Base-by-base conservation (phyloP, 371 early-diverging fungal genomes). In the Lichtheimia corymbifera region DNA sequence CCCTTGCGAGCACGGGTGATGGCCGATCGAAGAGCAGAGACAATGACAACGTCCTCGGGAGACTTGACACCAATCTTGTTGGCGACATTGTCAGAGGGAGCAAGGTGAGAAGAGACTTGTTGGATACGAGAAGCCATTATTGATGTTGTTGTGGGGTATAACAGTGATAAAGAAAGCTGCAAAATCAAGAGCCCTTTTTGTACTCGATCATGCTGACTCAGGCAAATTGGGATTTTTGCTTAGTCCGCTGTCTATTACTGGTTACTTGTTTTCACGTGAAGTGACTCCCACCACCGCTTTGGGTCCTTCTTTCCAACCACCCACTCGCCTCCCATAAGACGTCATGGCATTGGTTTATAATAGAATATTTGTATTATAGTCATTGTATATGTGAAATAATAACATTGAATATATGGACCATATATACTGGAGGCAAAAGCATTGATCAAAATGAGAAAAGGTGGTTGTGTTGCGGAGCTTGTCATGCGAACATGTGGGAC, bases 1-100 rank as follows among this genome's bases (percentile, higher is more conserved):
- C 99, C 99, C 84, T 93, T 94, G 70, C 92, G 89, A 41, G 94
- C 93, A 64, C 92, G 91, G 63, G 92, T 91, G 62, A 97, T 87
- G 55, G 98, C 91, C 22, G 97, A 94, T 72, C 98, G 94, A 68
- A 92, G 78, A 51, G 94, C 94, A 66, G 85, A 74, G 61, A 94
- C 92, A 64, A 94, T 90, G 59, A 94, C 93, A 25, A 94, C 86
- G 65, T 94, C 94, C 51, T 93, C 92, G 56, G 91, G 91, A 41
- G 83, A 86, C 81, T 93, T 89, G 78, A 86, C 84, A 64, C 92
- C 92, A 54, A 91, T 74, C 82, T 85, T 84, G 74, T 83, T 79
- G 63, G 79, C 78, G 58, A 77, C 60, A 47, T 65, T 66, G 57
- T 73, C 70, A 50, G 73, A 64, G 55, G 88, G 86, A 65, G 83